These are phyloP conservation scores for Suillus subalutaceus DNA, from an alignment of 768 basidiomycete species.

Conservation along the genomic window DNA sequence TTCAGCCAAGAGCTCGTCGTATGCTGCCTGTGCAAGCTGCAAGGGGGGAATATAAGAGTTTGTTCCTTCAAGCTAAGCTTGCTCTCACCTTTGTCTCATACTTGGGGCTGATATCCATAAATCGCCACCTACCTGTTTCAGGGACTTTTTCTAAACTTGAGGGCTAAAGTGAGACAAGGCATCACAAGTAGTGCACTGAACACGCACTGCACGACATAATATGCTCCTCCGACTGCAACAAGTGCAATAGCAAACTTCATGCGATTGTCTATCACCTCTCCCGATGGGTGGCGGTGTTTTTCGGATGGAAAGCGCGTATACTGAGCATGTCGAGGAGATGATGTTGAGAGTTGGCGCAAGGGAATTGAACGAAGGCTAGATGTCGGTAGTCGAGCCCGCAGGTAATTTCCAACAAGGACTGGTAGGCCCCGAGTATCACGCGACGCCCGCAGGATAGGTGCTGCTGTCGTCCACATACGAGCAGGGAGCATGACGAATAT, in stretches of 20 bases:
- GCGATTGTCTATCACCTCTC: constrained; percentile 14
- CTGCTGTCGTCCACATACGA: not conserved
- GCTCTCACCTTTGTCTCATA: constrained; percentile 56
- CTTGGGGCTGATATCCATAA: constrained; percentile 74
- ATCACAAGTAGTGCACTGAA: not conserved
- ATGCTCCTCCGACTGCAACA: constrained; percentile 25
- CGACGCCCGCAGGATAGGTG: not conserved
- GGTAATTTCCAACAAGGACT: not conserved
- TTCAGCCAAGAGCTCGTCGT: constrained; percentile 50
- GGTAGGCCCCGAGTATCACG: not conserved
- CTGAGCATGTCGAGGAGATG: constrained; percentile 23
- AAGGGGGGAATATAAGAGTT: not conserved
- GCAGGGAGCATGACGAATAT: not conserved
- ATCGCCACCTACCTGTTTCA: constrained; percentile 86
- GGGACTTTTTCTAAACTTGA: constrained; percentile 80
- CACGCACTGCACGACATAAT: constrained; percentile 34
- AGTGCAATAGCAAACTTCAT: constrained; percentile 24
- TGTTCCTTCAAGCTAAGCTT: constrained; percentile 17
- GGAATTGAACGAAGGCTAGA: not conserved
- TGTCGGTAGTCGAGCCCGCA: not conserved
- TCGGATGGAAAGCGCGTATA: constrained; percentile 31
- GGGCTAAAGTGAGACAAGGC: not conserved
- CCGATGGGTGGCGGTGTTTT: constrained; percentile 4
- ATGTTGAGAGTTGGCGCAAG: constrained; percentile 23
- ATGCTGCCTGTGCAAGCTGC: constrained; percentile 47